These are phyloP conservation scores for Starmerella vitae DNA, from an alignment of 805 yeast genomes.

Conservation along the genomic window DNA sequence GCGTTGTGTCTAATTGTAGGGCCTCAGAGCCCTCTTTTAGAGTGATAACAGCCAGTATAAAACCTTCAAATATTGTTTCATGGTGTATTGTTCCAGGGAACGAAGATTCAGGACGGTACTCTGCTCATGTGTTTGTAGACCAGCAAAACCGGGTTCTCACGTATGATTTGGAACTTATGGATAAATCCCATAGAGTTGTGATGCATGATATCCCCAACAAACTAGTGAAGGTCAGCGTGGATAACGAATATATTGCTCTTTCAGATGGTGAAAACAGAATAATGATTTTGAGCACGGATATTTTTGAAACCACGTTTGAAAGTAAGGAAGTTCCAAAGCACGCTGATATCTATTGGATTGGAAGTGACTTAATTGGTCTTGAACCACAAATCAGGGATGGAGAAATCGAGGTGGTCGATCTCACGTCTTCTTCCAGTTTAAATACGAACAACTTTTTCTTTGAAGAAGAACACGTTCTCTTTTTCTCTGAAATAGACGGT, in stretches of 20 bases:
- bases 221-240: conserved; percentile 1
- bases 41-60: neutral
- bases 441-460: conserved; percentile 24
- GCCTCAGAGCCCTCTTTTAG: conserved; percentile 3
- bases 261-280: conserved; percentile 3
- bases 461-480: conserved; percentile 29
- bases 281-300: conserved; percentile 8
- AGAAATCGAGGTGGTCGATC: conserved; percentile 32
- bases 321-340: neutral
- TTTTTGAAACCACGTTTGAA: neutral
- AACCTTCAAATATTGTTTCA: neutral
- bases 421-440: neutral
- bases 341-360: conserved; percentile 49
- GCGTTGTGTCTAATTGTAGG: neutral
- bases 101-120: neutral
- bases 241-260: conserved; percentile 1
- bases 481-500: conserved; percentile 51
- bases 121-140: neutral
- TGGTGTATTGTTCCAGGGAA: neutral
- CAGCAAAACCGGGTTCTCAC: neutral
- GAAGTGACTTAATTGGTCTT: conserved; percentile 63
- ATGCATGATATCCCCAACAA: conserved; percentile 1
- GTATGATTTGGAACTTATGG: neutral
- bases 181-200: neutral
- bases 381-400: conserved; percentile 44